These are phyloP conservation scores for Entoloma clypeatum DNA, from an alignment of 1,284 basidiomycete species.

Conservation along the genomic window DNA sequence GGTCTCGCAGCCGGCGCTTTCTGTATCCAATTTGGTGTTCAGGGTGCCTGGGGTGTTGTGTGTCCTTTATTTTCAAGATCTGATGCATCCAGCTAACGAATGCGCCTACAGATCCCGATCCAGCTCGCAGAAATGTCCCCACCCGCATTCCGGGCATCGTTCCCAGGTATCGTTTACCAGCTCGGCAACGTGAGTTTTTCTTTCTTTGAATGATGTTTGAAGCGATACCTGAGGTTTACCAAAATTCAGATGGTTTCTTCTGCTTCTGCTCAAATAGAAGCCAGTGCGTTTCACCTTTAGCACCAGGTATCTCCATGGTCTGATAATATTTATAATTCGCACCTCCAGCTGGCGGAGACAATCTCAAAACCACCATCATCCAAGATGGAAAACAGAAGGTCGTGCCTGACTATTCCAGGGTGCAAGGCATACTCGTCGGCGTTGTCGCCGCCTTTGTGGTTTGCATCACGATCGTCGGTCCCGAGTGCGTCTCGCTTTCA, in stretches of 20 bases:
- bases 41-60: slow-evolving; percentile 80
- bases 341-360: slow-evolving; percentile 57
- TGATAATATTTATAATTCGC: not conserved
- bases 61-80: slow-evolving; percentile 22
- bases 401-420: slow-evolving; percentile 83
- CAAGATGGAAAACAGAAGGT: slow-evolving; percentile 39
- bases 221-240: not conserved
- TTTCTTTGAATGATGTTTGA: slow-evolving; percentile 4
- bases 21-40: slow-evolving; percentile 83
- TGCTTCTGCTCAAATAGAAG: slow-evolving; percentile 89
- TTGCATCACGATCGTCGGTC: slow-evolving; percentile 65
- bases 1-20: slow-evolving; percentile 76
- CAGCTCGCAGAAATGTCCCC: slow-evolving; percentile 90
- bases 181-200: slow-evolving; percentile 54
- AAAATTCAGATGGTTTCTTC: slow-evolving; percentile 79
- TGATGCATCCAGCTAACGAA: slow-evolving; percentile 14
- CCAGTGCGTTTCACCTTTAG: slow-evolving; percentile 45
- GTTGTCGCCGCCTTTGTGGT: slow-evolving; percentile 65
- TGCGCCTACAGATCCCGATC: slow-evolving; percentile 63
- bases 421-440: slow-evolving; percentile 90
- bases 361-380: slow-evolving; percentile 51
- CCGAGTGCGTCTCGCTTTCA: slow-evolving; percentile 51
- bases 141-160: slow-evolving; percentile 89
- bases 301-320: slow-evolving; percentile 7
- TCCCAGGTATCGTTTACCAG: slow-evolving; percentile 91